Conservation (phyloP, 768 basidiomycete species). For the Xanthoconium purpureum region DNA sequence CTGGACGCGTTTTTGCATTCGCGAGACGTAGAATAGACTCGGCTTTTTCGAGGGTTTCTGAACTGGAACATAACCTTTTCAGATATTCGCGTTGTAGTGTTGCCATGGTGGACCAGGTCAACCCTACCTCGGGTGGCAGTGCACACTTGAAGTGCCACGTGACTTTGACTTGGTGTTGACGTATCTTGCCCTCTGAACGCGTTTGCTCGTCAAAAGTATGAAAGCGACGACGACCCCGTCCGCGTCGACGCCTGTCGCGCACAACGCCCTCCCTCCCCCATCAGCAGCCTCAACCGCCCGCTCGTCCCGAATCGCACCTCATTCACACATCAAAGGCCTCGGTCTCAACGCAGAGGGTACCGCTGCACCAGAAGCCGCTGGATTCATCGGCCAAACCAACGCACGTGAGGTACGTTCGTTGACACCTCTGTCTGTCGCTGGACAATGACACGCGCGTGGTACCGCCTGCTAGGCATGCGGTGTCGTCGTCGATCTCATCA, state of each 20-base stretch:
- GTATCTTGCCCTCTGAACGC: background rate
- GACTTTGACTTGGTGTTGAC: too few relatives aligned
- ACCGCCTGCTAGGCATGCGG: conserved; percentile 70
- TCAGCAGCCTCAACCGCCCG: conserved; percentile 38
- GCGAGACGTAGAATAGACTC: conserved; percentile 21
- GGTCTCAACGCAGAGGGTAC: conserved; percentile 83
- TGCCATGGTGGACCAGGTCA: background rate
- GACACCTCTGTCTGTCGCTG: background rate
- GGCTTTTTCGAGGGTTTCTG: conserved; percentile 25
- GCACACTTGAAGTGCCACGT: too few relatives aligned
- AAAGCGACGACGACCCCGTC: conserved; percentile 44
- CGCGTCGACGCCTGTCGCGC: conserved; percentile 55
- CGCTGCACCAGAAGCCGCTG: conserved; percentile 68
- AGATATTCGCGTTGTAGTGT: conserved; percentile 20
- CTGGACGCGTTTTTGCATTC: conserved; percentile 24
- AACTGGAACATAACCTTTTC: conserved; percentile 17
- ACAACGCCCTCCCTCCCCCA: conserved; percentile 72
- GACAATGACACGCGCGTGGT: background rate
- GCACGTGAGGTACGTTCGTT: conserved; percentile 76
- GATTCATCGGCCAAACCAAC: conserved; percentile 86
- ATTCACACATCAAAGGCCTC: conserved; percentile 96
- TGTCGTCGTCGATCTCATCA: conserved; percentile 84
- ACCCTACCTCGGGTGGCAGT: background rate
- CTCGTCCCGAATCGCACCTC: conserved; percentile 60
- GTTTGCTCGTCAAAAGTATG: conserved; percentile 19